Conservation (phyloP, 169 alveolate species). For the Perkinsus marinus region DNA sequence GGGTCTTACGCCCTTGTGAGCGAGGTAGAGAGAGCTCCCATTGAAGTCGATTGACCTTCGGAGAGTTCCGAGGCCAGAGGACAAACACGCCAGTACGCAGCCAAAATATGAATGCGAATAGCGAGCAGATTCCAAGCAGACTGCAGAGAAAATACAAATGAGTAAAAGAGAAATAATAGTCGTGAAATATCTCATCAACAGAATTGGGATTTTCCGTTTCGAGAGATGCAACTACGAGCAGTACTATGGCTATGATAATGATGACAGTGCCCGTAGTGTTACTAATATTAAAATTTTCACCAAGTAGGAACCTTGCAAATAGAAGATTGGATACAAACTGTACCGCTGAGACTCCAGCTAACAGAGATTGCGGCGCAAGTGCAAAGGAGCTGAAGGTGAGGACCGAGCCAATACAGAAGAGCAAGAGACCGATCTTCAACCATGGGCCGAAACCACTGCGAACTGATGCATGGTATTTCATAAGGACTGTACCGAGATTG, state of each 20-base stretch:
- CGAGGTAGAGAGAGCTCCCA: neutral
- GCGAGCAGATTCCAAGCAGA: neutral
- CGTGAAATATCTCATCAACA: neutral
- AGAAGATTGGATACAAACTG: neutral
- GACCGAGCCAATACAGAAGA: neutral
- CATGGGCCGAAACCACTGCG: neutral
- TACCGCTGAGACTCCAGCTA: neutral
- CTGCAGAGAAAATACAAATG: neutral
- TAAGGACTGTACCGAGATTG: neutral
- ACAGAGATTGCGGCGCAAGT: neutral
- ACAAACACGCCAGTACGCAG: neutral
- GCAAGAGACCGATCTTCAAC: neutral
- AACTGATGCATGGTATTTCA: neutral
- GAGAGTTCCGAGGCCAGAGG: neutral
- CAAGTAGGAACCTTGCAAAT: neutral
- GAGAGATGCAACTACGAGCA: neutral
- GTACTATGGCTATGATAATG: neutral
- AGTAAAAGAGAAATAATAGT: neutral
- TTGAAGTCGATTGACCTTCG: neutral
- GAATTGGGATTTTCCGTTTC: neutral
- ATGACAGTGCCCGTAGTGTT: neutral
- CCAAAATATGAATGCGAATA: neutral
- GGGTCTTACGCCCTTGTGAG: neutral
- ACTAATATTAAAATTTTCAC: neutral
- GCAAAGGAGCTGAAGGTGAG: neutral